Conservation (phyloP, 441 rosid species). For the Populus hybrid region DNA sequence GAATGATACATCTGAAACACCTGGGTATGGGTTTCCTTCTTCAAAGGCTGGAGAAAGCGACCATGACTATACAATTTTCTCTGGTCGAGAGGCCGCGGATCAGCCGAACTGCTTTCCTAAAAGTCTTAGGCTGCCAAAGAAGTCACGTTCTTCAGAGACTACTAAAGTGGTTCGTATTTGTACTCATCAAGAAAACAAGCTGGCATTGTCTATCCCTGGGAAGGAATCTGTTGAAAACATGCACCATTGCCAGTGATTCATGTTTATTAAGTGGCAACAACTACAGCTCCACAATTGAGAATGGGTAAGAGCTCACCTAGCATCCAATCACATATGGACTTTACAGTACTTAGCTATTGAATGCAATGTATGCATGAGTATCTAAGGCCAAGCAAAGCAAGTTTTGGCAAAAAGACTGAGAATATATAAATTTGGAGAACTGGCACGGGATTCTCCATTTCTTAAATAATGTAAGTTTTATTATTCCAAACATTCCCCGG, state of each 20-base stretch:
- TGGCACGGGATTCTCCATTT: neutral
- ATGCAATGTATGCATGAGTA: neutral
- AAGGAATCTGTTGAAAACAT: slow-evolving; percentile 23
- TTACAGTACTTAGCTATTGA: neutral
- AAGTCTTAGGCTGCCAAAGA: slow-evolving; percentile 33
- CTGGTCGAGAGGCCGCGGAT: slow-evolving; percentile 30
- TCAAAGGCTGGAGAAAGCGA: slow-evolving; percentile 23
- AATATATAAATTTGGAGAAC: neutral
- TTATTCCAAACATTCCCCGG: neutral
- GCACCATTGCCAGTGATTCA: slow-evolving; percentile 16
- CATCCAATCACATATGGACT: neutral
- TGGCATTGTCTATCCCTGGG: slow-evolving; percentile 14
- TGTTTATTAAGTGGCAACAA: slow-evolving; percentile 8
- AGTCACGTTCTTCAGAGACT: slow-evolving; percentile 18
- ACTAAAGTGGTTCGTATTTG: slow-evolving; percentile 28
- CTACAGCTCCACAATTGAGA: slow-evolving; percentile 24
- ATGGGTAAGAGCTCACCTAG: slow-evolving; percentile 34
- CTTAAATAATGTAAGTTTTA: neutral
- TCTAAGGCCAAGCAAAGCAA: neutral
- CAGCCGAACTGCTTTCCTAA: slow-evolving; percentile 44
- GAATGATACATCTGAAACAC: slow-evolving; percentile 24
- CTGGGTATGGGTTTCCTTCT: slow-evolving; percentile 27
- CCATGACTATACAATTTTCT: slow-evolving; percentile 12
- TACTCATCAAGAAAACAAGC: slow-evolving; percentile 36
- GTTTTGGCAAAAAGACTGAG: no score